phyloP scores from a whole-genome alignment of 1,284 basidiomycete genomes.

The Coniferiporia sulphurascens region DNA sequence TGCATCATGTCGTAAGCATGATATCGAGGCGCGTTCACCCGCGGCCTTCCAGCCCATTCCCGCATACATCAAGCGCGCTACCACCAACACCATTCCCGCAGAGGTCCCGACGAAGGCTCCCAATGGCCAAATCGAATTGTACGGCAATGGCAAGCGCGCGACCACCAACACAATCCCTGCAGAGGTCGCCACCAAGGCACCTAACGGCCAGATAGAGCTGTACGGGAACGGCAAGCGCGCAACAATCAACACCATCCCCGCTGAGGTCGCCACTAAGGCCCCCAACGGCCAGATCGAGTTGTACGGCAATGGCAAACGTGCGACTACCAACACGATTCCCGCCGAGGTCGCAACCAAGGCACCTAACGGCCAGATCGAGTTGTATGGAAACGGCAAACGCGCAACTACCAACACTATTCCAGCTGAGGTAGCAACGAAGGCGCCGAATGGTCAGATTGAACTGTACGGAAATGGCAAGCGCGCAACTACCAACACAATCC shows the following conservation, averaged over 20 bases:
- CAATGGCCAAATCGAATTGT: conserved; percentile 24
- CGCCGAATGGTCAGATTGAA: conserved; percentile 24
- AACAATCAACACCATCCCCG: conserved; percentile 32
- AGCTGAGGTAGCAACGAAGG: conserved; percentile 23
- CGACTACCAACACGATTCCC: conserved; percentile 30
- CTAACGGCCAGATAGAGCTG: conserved; percentile 23
- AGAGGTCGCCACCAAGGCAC: conserved; percentile 26
- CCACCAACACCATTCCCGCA: conserved; percentile 32
- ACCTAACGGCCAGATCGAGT: conserved; percentile 23
- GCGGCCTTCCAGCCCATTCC: conserved; percentile 42
- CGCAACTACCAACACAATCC: conserved; percentile 28
- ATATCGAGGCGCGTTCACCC: conserved; percentile 22
- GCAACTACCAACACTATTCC: conserved; percentile 21
- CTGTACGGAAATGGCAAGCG: conserved; percentile 13
- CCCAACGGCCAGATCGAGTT: conserved; percentile 23
- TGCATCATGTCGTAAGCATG: conserved; percentile 20
- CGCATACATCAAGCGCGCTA: conserved; percentile 38
- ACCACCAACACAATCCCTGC: conserved; percentile 33
- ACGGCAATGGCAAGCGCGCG: conserved; percentile 20
- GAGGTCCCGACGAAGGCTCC: conserved; percentile 26
- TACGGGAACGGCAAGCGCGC: conserved; percentile 22
- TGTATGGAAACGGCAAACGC: conserved; percentile 22
- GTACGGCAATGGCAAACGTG: conserved; percentile 22
- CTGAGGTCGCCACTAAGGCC: conserved; percentile 27
- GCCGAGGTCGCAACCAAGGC: conserved; percentile 28